These are phyloP conservation scores for Coniophora puteana DNA, from an alignment of 1,284 basidiomycete genomes.

Conservation along the genomic window DNA sequence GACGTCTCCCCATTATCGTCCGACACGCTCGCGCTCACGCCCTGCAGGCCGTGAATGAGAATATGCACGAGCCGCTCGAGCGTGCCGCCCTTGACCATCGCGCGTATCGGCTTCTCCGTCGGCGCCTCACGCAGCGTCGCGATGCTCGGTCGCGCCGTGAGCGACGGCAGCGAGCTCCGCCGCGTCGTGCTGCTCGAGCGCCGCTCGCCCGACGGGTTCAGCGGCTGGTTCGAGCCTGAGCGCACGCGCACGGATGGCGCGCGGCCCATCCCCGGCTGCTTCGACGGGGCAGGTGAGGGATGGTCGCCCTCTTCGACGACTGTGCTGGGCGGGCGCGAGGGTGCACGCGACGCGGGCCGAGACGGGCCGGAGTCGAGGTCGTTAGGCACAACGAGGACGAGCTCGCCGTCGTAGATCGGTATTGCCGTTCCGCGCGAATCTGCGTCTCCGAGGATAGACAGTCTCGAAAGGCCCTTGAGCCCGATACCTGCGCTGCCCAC, in stretches of 20 bases:
- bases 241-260: constrained; percentile 74
- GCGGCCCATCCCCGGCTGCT: constrained; percentile 47
- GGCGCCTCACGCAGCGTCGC: constrained; percentile 47
- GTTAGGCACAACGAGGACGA: constrained; percentile 59
- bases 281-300: no score
- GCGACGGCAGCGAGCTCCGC: constrained; percentile 71
- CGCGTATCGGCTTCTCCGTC: constrained; percentile 65
- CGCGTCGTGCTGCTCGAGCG: constrained; percentile 70
- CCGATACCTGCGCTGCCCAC: constrained; percentile 10
- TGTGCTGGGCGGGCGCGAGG: constrained; percentile 63
- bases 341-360: constrained; percentile 52
- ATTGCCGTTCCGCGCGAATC: constrained; percentile 66
- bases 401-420: constrained; percentile 68
- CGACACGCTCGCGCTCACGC: constrained; percentile 70
- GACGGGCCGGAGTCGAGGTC: constrained; percentile 44
- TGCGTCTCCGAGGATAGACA: constrained; percentile 36
- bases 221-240: constrained; percentile 55
- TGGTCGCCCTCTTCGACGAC: no score
- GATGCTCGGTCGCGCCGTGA: constrained; percentile 61
- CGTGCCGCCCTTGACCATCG: constrained; percentile 73
- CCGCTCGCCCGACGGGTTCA: no score
- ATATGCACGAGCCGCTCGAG: constrained; percentile 70
- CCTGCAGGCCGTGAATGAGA: constrained; percentile 72
- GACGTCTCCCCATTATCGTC: constrained; percentile 84
- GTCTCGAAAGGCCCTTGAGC: constrained; percentile 13